Conservation (phyloP, 2,329 filamentous ascomycete genomes). For the Bipolaris oryzae region DNA sequence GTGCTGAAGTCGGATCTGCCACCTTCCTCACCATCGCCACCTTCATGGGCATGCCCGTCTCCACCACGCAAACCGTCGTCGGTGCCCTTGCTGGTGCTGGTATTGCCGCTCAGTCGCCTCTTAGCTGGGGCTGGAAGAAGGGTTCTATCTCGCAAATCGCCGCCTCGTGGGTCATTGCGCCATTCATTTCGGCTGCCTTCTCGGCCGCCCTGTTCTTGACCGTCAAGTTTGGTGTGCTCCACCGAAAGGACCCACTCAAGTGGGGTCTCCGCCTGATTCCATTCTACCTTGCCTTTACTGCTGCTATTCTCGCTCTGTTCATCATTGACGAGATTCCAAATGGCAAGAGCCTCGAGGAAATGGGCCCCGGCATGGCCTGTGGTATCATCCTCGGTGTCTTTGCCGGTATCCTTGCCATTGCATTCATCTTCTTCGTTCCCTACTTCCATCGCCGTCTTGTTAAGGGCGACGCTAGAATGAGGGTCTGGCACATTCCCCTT, state of each 20-base stretch:
- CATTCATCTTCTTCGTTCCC: constrained; percentile 39
- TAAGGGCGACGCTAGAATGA: constrained; percentile 32
- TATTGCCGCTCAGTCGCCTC: constrained; percentile 51
- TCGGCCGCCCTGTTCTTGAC: constrained; percentile 58
- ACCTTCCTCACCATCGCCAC: constrained; percentile 60
- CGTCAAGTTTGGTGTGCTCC: constrained; percentile 58
- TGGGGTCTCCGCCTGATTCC: constrained; percentile 58
- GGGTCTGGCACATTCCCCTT: constrained; percentile 34
- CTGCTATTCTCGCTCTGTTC: constrained; percentile 61
- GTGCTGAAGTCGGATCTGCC: constrained; percentile 51
- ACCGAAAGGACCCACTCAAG: constrained; percentile 57
- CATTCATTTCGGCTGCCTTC: constrained; percentile 55
- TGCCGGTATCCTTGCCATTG: constrained; percentile 27
- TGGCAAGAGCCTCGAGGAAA: constrained; percentile 36
- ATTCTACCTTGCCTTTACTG: constrained; percentile 57
- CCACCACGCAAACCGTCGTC: constrained; percentile 66
- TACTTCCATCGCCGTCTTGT: constrained; percentile 38
- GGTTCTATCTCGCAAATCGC: constrained; percentile 45
- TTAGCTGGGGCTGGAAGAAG: constrained; percentile 36
- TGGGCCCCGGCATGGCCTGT: constrained; percentile 36
- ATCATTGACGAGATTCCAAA: constrained; percentile 60
- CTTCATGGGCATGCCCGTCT: constrained; percentile 61
- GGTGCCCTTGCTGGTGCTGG: constrained; percentile 66
- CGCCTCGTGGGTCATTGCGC: constrained; percentile 58
- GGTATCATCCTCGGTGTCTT: constrained; percentile 40